These are phyloP conservation scores for Geotrichum candidum DNA, from an alignment of 1,139 yeast species.

Conservation along the genomic window DNA sequence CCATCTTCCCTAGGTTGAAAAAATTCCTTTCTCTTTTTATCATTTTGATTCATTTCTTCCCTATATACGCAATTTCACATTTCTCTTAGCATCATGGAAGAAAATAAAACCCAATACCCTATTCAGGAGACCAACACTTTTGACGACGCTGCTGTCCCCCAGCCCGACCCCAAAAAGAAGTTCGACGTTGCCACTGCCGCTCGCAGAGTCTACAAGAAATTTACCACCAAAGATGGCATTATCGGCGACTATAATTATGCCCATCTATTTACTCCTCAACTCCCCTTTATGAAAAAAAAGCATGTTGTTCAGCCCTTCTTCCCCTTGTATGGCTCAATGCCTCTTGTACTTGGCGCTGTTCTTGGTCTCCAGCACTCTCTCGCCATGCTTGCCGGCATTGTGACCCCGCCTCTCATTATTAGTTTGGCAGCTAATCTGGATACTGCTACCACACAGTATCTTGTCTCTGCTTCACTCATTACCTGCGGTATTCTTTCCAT, in stretches of 20 bases:
- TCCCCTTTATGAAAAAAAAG: slow-evolving; percentile 56
- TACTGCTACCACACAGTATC: slow-evolving; percentile 63
- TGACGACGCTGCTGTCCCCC: slow-evolving; percentile 1
- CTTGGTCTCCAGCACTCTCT: slow-evolving; percentile 85
- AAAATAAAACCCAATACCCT: slow-evolving; percentile 4
- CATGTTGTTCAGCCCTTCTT: slow-evolving; percentile 59
- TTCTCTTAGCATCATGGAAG: slow-evolving; percentile 3
- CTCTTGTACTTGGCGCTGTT: slow-evolving; percentile 62
- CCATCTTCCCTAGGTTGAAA: neutral
- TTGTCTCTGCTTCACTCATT: slow-evolving; percentile 72
- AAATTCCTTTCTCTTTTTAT: neutral
- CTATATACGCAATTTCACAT: neutral
- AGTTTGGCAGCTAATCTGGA: slow-evolving; percentile 54
- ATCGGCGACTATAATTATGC: slow-evolving; percentile 79
- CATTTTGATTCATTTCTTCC: neutral
- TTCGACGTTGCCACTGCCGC: slow-evolving; percentile 4
- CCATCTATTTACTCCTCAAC: slow-evolving; percentile 65
- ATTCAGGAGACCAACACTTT: neutral
- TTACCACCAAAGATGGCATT: slow-evolving; percentile 61
- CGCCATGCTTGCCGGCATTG: slow-evolving; percentile 87
- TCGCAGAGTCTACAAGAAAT: slow-evolving; percentile 19
- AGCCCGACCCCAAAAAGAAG: neutral
- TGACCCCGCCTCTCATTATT: slow-evolving; percentile 67
- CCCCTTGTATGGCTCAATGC: slow-evolving; percentile 71
- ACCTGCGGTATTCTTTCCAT: slow-evolving; percentile 66